These are phyloP conservation scores for Ophiostoma tasmaniense DNA, from an alignment of 2,329 filamentous ascomycete species.

Conservation along the genomic window DNA sequence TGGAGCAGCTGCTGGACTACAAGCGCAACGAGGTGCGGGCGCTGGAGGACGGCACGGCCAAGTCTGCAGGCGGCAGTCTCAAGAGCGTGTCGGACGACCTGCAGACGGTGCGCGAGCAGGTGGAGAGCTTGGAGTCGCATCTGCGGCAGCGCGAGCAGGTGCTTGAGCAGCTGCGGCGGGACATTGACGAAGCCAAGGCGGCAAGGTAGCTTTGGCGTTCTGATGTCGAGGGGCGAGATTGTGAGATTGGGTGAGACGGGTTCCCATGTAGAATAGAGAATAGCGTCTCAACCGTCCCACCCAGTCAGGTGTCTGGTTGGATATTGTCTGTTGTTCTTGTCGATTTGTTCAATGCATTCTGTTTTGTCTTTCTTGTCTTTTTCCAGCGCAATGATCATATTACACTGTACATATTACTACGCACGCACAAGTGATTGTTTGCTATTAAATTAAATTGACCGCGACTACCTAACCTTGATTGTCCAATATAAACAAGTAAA, in stretches of 20 bases:
- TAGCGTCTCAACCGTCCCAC: neutral
- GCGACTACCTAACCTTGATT: too few species aligned
- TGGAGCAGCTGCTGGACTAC: conserved; percentile 90
- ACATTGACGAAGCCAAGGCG: conserved; percentile 81
- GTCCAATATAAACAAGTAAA: neutral
- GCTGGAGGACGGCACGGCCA: conserved; percentile 62
- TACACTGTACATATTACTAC: neutral
- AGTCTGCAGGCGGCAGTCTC: conserved; percentile 57
- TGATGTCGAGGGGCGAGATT: neutral
- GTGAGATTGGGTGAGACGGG: neutral
- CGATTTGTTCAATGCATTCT: neutral
- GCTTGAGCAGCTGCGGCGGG: conserved; percentile 61
- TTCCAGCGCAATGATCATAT: neutral
- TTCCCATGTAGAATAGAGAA: neutral
- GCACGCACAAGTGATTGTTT: neutral
- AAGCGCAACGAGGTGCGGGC: conserved; percentile 75
- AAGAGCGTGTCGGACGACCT: conserved; percentile 79
- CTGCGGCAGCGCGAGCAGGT: conserved; percentile 65
- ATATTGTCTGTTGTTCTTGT: neutral
- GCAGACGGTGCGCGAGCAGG: conserved; percentile 83
- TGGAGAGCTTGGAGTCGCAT: conserved; percentile 82
- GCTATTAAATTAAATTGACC: too few species aligned
- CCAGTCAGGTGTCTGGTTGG: too few species aligned
- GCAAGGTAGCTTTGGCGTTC: conserved; percentile 20
- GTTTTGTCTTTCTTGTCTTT: neutral